Evolutionary conservation across 78 protist species (phyloP).

Genomic region (Mantamonas sphyraenae): DNA sequence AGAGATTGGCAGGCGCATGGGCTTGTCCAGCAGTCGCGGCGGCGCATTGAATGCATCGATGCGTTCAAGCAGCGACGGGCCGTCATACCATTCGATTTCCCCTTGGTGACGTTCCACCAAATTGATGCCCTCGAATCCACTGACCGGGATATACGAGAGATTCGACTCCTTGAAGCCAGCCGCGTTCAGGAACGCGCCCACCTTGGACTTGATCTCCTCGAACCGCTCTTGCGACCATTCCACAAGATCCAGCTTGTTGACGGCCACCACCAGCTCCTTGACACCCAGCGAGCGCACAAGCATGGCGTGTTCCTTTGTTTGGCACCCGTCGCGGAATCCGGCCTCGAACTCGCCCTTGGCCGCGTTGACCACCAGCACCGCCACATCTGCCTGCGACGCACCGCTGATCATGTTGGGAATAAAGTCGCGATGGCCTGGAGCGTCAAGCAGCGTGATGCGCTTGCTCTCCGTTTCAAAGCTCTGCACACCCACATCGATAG

Average conservation of each 20-base stretch:
- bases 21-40: constrained; percentile 42
- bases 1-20: constrained; percentile 61
- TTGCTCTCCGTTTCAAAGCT: constrained; percentile 50
- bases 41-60: constrained; percentile 21
- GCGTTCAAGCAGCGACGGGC: constrained; percentile 36
- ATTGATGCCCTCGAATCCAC: constrained; percentile 70
- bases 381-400: constrained; percentile 87
- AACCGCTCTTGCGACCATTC: constrained; percentile 53
- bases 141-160: constrained; percentile 48
- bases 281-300: constrained; percentile 79
- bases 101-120: constrained; percentile 24
- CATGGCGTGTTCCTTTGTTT: constrained; percentile 86
- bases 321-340: constrained; percentile 84
- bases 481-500: constrained; percentile 81
- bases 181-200: constrained; percentile 42
- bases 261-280: constrained; percentile 71
- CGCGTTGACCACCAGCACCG: constrained; percentile 81
- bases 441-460: constrained; percentile 87
- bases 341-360: constrained; percentile 81
- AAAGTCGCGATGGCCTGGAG: constrained; percentile 98
- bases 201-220: constrained; percentile 36
- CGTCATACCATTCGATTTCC: constrained; percentile 56
- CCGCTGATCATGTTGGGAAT: constrained; percentile 91
- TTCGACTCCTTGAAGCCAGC: constrained; percentile 44
- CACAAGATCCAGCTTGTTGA: constrained; percentile 81